A percentile compares a stretch with the other conserved stretches of the same genome.
Evolutionary conservation across 2,329 filamentous ascomycete species (phyloP).

Genomic region (Penicillium sp.): DNA sequence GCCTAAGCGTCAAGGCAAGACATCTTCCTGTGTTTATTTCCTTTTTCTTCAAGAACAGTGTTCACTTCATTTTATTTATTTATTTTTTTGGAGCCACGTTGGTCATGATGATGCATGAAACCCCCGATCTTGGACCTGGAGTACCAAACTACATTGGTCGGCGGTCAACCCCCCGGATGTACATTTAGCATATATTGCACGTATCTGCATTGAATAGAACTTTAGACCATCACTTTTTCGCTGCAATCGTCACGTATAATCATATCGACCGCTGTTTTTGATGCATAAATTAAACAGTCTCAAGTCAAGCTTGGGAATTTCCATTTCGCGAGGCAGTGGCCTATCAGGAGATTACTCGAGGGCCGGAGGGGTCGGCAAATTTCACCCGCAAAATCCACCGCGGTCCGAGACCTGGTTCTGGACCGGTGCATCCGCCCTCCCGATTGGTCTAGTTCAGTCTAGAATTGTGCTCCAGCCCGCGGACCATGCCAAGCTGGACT

Average conservation of each 20-base stretch:
- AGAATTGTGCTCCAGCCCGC: not conserved
- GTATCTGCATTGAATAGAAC: not conserved
- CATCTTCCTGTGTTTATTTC: not conserved
- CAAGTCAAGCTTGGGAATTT: not conserved
- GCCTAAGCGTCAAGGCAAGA: conserved; percentile 16
- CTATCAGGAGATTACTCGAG: not conserved
- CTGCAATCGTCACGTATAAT: conserved; percentile 36
- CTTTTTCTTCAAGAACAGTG: not conserved
- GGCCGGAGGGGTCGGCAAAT: not conserved
- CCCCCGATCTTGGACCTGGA: conserved; percentile 9
- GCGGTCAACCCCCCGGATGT: not conserved
- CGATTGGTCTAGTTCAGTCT: not conserved
- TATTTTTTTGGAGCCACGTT: not conserved
- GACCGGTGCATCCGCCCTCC: not conserved
- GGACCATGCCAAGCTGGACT: not conserved
- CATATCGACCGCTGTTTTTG: not conserved
- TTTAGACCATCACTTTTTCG: not conserved
- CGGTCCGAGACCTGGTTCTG: not conserved
- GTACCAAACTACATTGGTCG: conserved; percentile 5
- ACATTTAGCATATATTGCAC: conserved; percentile 1
- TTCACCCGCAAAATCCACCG: not conserved
- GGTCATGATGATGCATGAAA: conserved; percentile 8
- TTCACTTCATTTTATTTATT: not conserved
- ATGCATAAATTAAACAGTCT: not conserved
- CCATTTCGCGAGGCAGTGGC: not conserved